These are phyloP conservation scores for Cordyceps javanica DNA, from an alignment of 2,329 filamentous ascomycete genomes.

Conservation along the genomic window DNA sequence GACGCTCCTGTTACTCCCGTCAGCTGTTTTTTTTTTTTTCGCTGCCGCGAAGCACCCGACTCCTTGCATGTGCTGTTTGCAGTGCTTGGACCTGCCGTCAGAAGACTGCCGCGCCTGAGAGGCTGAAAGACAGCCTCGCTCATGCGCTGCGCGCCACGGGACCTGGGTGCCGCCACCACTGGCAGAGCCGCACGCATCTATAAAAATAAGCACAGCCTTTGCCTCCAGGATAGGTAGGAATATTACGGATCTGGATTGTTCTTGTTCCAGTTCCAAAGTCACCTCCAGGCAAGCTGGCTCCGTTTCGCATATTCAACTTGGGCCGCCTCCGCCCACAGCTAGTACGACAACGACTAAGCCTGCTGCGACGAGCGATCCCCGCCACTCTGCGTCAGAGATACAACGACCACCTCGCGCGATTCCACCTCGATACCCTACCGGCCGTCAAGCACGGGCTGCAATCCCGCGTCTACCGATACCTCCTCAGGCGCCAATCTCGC, in stretches of 20 bases:
- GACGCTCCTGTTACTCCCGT: background rate
- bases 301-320: conserved; percentile 34
- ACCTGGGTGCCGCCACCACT: background rate
- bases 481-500: conserved; percentile 58
- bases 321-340: conserved; percentile 27
- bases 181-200: background rate
- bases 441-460: conserved; percentile 65
- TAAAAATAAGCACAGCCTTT: background rate
- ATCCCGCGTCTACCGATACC: conserved; percentile 67
- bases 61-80: conserved; percentile 2
- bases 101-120: conserved; percentile 10
- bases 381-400: conserved; percentile 53
- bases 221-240: background rate
- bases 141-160: conserved; percentile 8
- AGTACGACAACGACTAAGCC: conserved; percentile 38
- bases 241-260: background rate
- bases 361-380: conserved; percentile 66
- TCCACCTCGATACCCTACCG: conserved; percentile 72
- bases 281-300: conserved; percentile 35
- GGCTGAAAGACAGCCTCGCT: background rate
- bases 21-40: background rate
- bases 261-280: background rate
- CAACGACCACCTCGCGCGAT: conserved; percentile 58
- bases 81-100: background rate
- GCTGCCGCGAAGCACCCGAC: too few relatives aligned